Conservation (phyloP, 1,284 basidiomycete genomes). For the Ustilago hordei region DNA sequence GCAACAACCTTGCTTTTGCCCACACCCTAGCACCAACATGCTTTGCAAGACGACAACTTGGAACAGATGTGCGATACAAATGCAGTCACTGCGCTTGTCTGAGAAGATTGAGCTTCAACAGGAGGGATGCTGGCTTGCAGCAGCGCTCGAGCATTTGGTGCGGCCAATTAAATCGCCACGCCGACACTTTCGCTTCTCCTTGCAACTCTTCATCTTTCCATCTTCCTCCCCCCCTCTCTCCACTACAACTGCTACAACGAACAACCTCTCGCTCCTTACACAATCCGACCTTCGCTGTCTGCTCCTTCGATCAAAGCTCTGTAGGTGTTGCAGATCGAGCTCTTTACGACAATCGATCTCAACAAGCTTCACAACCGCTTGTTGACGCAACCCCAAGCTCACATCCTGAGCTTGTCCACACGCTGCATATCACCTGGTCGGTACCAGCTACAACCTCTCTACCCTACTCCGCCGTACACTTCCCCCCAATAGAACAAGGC, state of each 20-base stretch:
- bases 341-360: slow-evolving; percentile 24
- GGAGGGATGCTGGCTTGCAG: neutral
- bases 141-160: neutral
- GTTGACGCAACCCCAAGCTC: slow-evolving; percentile 6
- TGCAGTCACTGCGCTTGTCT: no score
- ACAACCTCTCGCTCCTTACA: slow-evolving; percentile 13
- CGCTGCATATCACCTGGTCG: neutral
- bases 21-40: no score
- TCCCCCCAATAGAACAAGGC: neutral
- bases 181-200: neutral
- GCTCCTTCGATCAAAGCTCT: slow-evolving; percentile 13
- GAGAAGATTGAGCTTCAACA: no score
- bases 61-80: no score
- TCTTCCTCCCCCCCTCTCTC: neutral
- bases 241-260: neutral
- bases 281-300: slow-evolving; percentile 3
- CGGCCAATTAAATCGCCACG: neutral
- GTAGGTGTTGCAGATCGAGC: slow-evolving; percentile 26
- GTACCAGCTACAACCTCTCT: neutral
- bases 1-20: no score
- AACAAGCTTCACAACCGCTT: slow-evolving; percentile 15
- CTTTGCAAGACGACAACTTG: no score
- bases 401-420: neutral
- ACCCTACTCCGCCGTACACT: neutral
- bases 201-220: neutral